phyloP scores from a whole-genome alignment of 805 yeast species.

The Ogataea haglerorum region DNA sequence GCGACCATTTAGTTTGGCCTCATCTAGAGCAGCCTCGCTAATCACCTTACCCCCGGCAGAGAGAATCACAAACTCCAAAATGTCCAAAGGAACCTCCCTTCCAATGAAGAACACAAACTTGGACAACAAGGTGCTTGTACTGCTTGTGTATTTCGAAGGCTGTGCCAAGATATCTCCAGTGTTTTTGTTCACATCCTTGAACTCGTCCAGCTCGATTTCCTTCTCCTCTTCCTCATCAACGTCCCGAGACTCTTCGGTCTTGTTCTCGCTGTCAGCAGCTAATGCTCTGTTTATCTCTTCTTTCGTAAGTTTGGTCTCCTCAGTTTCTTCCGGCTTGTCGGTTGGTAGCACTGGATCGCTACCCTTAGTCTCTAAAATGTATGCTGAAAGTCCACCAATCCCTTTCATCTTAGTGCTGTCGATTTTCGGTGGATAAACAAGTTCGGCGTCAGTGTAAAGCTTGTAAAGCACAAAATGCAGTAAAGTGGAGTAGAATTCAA shows the following conservation, averaged over 20 bases:
- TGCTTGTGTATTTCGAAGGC: constrained; percentile 58
- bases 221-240: constrained; percentile 44
- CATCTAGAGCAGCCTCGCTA: constrained; percentile 86
- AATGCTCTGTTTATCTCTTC: constrained; percentile 49
- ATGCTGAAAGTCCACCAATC: constrained; percentile 85
- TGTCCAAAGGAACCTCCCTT: constrained; percentile 92
- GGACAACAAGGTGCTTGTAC: constrained; percentile 64
- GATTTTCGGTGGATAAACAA: constrained; percentile 88
- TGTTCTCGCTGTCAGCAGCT: constrained; percentile 46
- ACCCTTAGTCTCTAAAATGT: constrained; percentile 60
- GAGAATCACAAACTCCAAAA: constrained; percentile 80
- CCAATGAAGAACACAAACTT: constrained; percentile 82
- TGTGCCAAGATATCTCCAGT: constrained; percentile 70
- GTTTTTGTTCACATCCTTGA: constrained; percentile 59
- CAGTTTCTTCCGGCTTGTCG: constrained; percentile 22
- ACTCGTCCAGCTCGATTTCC: constrained; percentile 61
- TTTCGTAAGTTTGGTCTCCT: constrained; percentile 38
- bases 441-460: constrained; percentile 78
- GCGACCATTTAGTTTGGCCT: constrained; percentile 47
- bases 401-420: constrained; percentile 72
- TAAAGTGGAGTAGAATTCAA: constrained; percentile 92
- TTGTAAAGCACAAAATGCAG: constrained; percentile 83
- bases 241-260: constrained; percentile 36
- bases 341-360: constrained; percentile 37
- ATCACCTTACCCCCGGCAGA: constrained; percentile 84